These are phyloP conservation scores for Lipomyces orientalis DNA, from an alignment of 805 yeast genomes.

Conservation along the genomic window DNA sequence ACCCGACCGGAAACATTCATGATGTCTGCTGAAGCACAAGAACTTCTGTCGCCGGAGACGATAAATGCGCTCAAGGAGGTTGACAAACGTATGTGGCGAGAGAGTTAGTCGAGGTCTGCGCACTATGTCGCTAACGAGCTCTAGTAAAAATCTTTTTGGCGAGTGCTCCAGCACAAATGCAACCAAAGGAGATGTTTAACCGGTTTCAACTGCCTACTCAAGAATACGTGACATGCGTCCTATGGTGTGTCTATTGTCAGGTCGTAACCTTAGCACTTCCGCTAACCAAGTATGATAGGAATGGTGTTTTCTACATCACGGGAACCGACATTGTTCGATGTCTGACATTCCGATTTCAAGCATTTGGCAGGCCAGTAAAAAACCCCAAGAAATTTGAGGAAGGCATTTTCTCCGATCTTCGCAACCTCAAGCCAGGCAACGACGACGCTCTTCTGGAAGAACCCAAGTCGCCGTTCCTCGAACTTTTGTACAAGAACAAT, in stretches of 20 bases:
- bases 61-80: conserved; percentile 33
- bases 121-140: not conserved
- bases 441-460: conserved; percentile 80
- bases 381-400: conserved; percentile 96
- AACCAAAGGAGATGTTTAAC: conserved; percentile 81
- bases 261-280: too few species aligned
- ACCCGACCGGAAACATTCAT: conserved; percentile 38
- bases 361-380: conserved; percentile 81
- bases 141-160: conserved; percentile 77
- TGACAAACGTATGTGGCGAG: conserved; percentile 25
- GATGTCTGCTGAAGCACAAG: conserved; percentile 39
- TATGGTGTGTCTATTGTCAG: conserved; percentile 57
- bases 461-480: conserved; percentile 83
- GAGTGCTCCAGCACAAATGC: conserved; percentile 96
- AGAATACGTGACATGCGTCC: conserved; percentile 93
- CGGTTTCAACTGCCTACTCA: conserved; percentile 84
- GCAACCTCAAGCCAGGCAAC: conserved; percentile 80
- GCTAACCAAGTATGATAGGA: conserved; percentile 41
- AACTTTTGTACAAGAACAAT: conserved; percentile 80
- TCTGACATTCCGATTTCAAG: conserved; percentile 83
- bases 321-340: conserved; percentile 97
- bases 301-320: conserved; percentile 83
- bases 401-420: conserved; percentile 89
- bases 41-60: conserved; percentile 30
- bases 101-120: not conserved